Evolutionary conservation across 1,284 basidiomycete species (phyloP).

Genomic region (Amylostereum chailletii): DNA sequence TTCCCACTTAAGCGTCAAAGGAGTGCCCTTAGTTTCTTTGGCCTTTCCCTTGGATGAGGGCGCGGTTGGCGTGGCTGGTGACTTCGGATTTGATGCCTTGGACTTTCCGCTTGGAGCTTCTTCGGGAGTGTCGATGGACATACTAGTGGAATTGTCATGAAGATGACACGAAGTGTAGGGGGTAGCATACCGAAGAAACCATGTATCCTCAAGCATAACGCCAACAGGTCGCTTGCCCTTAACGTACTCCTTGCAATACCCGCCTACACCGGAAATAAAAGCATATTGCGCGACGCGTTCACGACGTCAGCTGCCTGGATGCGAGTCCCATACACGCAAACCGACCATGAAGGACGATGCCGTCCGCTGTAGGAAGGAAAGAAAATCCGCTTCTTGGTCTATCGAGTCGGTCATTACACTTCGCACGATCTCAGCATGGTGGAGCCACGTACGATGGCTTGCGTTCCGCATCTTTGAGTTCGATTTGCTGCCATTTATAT

Average conservation of each 20-base stretch:
- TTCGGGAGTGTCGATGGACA: constrained; percentile 24
- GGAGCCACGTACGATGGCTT: constrained; percentile 53
- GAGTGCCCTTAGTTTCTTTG: constrained; percentile 32
- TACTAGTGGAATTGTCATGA: constrained; percentile 17
- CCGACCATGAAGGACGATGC: constrained; percentile 75
- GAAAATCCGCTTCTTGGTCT: constrained; percentile 85
- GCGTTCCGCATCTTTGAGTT: constrained; percentile 60
- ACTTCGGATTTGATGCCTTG: not conserved
- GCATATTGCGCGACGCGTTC: too few relatives aligned
- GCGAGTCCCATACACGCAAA: not conserved
- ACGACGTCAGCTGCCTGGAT: not conserved
- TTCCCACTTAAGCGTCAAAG: constrained; percentile 74
- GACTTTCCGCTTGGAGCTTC: constrained; percentile 9
- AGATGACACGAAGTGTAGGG: not conserved
- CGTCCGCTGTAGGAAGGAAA: constrained; percentile 74
- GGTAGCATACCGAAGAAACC: constrained; percentile 67
- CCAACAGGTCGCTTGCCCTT: constrained; percentile 86
- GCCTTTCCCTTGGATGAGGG: not conserved
- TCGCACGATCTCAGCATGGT: not conserved
- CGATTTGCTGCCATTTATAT: constrained; percentile 82
- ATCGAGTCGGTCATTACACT: not conserved
- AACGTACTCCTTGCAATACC: constrained; percentile 87
- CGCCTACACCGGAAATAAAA: constrained; percentile 35
- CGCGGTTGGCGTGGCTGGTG: not conserved
- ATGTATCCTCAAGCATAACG: constrained; percentile 85